Percentiles rank a stretch among this genome's conserved stretches.
Evolutionary conservation across 2,329 filamentous ascomycete species (phyloP).

Genomic region (Fusarium sp.): DNA sequence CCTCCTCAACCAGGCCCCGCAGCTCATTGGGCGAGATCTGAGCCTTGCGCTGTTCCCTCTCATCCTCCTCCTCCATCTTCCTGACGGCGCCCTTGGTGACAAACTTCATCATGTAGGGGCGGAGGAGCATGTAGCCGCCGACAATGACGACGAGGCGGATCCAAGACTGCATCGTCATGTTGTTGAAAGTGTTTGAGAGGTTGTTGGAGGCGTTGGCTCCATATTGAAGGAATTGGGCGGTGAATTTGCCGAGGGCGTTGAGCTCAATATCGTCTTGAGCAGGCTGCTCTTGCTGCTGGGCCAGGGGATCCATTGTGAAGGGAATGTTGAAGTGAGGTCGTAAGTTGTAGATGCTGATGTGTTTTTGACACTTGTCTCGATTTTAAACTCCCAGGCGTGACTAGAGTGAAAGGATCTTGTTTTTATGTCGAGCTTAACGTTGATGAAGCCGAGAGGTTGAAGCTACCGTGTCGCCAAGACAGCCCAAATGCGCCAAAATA

Average conservation of each 20-base stretch:
- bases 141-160: conserved; percentile 79
- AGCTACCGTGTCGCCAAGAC: neutral
- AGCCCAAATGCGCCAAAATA: neutral
- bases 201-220: conserved; percentile 61
- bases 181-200: conserved; percentile 60
- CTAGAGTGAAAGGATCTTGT: neutral
- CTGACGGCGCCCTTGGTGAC: conserved; percentile 73
- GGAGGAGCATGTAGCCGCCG: conserved; percentile 78
- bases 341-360: neutral
- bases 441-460: conserved; percentile 5
- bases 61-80: conserved; percentile 71
- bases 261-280: conserved; percentile 46
- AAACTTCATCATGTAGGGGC: conserved; percentile 79
- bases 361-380: neutral
- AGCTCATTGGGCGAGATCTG: conserved; percentile 75
- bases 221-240: conserved; percentile 50
- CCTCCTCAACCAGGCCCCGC: conserved; percentile 67
- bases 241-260: conserved; percentile 51
- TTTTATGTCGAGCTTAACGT: neutral
- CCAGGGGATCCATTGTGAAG: conserved; percentile 40
- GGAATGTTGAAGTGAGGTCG: neutral
- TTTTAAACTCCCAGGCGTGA: neutral
- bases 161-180: conserved; percentile 66
- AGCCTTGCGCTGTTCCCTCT: conserved; percentile 64
- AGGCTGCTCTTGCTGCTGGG: conserved; percentile 44